Evolutionary conservation across 306 rosid species (phyloP).

Genomic region (Prunus davidiana): DNA sequence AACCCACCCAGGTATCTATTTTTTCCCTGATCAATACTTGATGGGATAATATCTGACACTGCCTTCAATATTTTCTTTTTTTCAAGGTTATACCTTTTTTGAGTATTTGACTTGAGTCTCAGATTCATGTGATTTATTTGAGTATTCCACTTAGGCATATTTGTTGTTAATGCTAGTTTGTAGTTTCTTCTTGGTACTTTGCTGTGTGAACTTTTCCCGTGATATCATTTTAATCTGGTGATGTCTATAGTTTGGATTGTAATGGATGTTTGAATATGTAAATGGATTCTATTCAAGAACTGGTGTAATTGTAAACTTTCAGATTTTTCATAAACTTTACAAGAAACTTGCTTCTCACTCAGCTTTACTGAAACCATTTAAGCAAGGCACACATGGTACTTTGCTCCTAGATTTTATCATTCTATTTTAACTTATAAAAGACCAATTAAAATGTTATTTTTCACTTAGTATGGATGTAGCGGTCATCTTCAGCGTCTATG

Average conservation of each 20-base stretch:
- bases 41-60: background rate
- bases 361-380: background rate
- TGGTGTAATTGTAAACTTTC: background rate
- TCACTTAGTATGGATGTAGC: background rate
- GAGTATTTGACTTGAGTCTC: background rate
- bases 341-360: background rate
- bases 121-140: background rate
- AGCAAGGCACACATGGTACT: background rate
- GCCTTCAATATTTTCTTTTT: background rate
- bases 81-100: background rate
- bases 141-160: background rate
- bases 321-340: background rate
- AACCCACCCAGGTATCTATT: conserved; percentile 72
- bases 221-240: background rate
- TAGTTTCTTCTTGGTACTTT: background rate
- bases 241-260: background rate
- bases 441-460: background rate
- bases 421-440: background rate
- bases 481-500: background rate
- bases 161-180: background rate
- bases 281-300: background rate
- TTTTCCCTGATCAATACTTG: conserved; percentile 9
- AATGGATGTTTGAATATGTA: background rate
- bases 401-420: background rate
- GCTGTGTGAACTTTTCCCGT: background rate